Percentiles rank a stretch among this genome's conserved stretches.
These are phyloP conservation scores for Pistacia integerrima DNA, from an alignment of 345 rosid genomes.

Conservation along the genomic window DNA sequence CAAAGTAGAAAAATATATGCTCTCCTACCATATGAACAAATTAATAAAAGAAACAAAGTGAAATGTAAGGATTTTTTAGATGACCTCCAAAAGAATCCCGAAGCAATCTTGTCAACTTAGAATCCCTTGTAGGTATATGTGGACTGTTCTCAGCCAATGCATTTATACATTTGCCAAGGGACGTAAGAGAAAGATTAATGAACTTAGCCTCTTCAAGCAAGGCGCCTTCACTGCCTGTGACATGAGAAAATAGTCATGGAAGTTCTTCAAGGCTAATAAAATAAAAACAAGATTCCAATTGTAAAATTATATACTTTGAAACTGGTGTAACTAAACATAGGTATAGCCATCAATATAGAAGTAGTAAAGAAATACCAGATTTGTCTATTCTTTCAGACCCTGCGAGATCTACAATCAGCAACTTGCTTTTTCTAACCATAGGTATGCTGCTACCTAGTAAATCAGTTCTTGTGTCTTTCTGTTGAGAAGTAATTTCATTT, in stretches of 20 bases:
- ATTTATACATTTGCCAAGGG: constrained; percentile 94
- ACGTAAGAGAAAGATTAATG: constrained; percentile 89
- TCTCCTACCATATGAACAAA: neutral
- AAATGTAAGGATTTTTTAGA: constrained; percentile 8
- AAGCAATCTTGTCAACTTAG: constrained; percentile 90
- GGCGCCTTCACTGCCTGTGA: constrained; percentile 82
- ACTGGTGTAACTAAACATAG: neutral
- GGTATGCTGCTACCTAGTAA: constrained; percentile 50
- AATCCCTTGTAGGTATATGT: constrained; percentile 94
- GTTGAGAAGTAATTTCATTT: constrained; percentile 36
- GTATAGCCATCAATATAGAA: constrained; percentile 6
- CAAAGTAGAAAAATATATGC: neutral
- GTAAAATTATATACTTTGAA: neutral
- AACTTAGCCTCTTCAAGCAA: constrained; percentile 94
- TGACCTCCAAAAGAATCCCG: constrained; percentile 97
- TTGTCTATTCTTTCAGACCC: constrained; percentile 96
- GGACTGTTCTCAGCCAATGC: constrained; percentile 93
- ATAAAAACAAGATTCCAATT: constrained; percentile 1
- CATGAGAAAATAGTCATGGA: constrained; percentile 18
- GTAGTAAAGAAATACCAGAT: constrained; percentile 56
- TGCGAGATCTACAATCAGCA: constrained; percentile 93
- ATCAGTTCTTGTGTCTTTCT: constrained; percentile 29
- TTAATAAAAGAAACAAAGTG: neutral
- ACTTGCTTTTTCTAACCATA: constrained; percentile 80
- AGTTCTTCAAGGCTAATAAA: constrained; percentile 3